A percentile compares a stretch with the other conserved stretches of the same genome.
phyloP scores from a whole-genome alignment of 2,329 filamentous ascomycete species.

The Nannizzia gypsea region DNA sequence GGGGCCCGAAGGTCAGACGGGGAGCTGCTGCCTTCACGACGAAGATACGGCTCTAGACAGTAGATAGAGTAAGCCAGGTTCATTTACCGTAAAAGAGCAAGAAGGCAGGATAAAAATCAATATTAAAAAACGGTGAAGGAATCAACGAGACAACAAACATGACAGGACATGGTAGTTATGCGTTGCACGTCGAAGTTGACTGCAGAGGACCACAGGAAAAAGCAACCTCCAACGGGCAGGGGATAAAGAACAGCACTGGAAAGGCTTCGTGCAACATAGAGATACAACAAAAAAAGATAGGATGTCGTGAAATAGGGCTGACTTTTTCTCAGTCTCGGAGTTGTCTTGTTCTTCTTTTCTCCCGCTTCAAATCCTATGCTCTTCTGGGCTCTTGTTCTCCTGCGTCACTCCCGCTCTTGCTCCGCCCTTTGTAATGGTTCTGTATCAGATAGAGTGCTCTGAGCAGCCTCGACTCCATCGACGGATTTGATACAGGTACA shows the following conservation, averaged over 20 bases:
- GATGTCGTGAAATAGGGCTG: conserved; percentile 1
- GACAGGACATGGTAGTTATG: not conserved
- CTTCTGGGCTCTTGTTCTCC: not conserved
- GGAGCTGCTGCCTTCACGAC: not conserved
- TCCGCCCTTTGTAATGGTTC: not conserved
- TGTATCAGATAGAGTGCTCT: not conserved
- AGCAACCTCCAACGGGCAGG: conserved; percentile 1
- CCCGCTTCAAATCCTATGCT: not conserved
- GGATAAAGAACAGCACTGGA: conserved; percentile 3
- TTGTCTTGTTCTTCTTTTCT: not conserved
- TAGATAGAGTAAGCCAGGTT: not conserved
- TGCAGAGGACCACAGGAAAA: not conserved
- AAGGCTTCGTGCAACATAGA: conserved; percentile 2
- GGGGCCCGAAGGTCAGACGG: not conserved
- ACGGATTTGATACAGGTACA: not conserved
- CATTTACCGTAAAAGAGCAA: not conserved
- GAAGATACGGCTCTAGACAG: not conserved
- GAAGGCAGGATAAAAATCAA: not conserved
- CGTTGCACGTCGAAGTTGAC: not conserved
- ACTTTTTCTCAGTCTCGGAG: not conserved
- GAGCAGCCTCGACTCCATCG: not conserved
- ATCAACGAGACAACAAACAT: conserved; percentile 1
- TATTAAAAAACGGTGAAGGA: not conserved
- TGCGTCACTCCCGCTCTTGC: not conserved
- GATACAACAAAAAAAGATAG: not conserved